Evolutionary conservation across 2,329 filamentous ascomycete species (phyloP), one percentile per base, ranked within the genome.

Genomic region (Didymella keratinophila): DNA sequence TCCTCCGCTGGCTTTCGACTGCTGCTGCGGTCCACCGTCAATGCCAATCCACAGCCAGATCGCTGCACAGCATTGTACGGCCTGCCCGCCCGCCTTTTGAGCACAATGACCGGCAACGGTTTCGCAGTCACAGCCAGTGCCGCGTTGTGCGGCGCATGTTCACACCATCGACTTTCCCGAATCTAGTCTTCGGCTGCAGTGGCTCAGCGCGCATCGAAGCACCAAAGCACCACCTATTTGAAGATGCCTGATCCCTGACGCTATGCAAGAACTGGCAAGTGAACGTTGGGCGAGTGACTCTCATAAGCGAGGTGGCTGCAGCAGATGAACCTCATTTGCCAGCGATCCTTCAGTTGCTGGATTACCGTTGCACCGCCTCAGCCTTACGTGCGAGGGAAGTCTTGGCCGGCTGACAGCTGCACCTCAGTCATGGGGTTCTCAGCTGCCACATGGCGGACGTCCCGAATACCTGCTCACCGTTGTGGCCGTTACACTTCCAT

Each of bases 371-470:
- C 60, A 59, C 52, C 57, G 63, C 61, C 62, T 63, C 54, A 57
- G 61, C 54, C 57, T 59, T 54, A 54, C 50, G 54, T 52, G 56
- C 46, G 46, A 48, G 18, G 46, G 27, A 52, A 45, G 34, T 21
- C 55, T 58, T 58, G 58, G 59, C 41, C 45, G 32, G 62, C 64
- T 65, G 62, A 66, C 58, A 37, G 28, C 10, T 58, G 53, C 56
- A 53, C 50, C 59, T 65, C 64, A 68, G 62, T 54, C 58, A 59
- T 60, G 48, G 20, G n/a, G 42, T 11, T 27, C 46, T 65, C 61
- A 65, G 64, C 66, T 66, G 46, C 50, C 41, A 55, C 28, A 52
- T 52, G 37, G 44, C 50, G 39, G 45, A 50, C 14, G 12, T n/a
- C 36, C 45, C 32, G 49, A 46, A 34, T 36, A 39, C 46, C 23